Evolutionary conservation across 2,329 filamentous ascomycete genomes (phyloP).

Genomic region (Fusarium algeriense): DNA sequence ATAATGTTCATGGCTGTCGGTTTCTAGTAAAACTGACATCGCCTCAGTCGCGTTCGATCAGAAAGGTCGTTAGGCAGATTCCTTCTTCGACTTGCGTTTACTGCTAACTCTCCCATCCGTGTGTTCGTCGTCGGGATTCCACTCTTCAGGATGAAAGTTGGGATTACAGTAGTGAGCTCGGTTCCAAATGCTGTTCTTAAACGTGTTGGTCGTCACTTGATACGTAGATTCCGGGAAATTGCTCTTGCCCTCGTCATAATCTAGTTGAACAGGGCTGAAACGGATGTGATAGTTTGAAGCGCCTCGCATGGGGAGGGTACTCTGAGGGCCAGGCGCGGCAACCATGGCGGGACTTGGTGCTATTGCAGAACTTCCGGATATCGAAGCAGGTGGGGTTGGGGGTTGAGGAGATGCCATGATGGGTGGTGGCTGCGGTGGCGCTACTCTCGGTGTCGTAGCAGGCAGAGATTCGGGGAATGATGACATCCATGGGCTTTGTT

Average conservation of each 20-base stretch:
- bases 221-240: constrained; percentile 61
- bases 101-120: constrained; percentile 46
- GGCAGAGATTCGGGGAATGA: constrained; percentile 48
- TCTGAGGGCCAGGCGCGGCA: constrained; percentile 32
- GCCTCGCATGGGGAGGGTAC: constrained; percentile 19
- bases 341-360: constrained; percentile 38
- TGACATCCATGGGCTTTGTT: constrained; percentile 55
- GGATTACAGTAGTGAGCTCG: constrained; percentile 76
- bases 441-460: constrained; percentile 36
- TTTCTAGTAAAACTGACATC: constrained; percentile 14
- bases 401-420: constrained; percentile 50
- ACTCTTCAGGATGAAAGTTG: constrained; percentile 61
- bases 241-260: constrained; percentile 64
- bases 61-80: constrained; percentile 16
- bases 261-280: constrained; percentile 62
- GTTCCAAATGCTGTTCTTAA: constrained; percentile 76
- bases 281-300: constrained; percentile 54
- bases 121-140: constrained; percentile 57
- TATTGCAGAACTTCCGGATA: constrained; percentile 44
- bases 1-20: constrained; percentile 12
- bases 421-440: constrained; percentile 46
- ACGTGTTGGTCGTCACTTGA: constrained; percentile 65
- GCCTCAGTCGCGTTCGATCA: constrained; percentile 1
- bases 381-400: constrained; percentile 49
- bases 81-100: constrained; percentile 46